phyloP scores from a whole-genome alignment of 1,139 yeast species.

The Sugiyamaella xylanicola region DNA sequence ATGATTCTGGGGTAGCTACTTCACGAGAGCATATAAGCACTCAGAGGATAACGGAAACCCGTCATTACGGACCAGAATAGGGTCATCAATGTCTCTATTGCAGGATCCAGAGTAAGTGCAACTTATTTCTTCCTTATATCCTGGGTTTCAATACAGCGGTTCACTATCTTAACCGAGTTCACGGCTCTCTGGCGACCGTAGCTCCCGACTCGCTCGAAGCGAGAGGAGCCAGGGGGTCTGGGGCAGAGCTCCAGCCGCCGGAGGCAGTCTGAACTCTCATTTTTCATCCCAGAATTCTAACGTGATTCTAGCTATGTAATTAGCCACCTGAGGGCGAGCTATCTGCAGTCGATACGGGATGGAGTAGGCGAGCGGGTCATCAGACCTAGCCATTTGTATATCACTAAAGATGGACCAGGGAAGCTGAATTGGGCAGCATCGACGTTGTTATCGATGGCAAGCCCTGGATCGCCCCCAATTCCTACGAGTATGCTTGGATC shows the following conservation, averaged over 20 bases:
- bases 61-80: neutral
- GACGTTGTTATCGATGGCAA: constrained; percentile 33
- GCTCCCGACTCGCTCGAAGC: constrained; percentile 7
- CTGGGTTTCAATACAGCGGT: neutral
- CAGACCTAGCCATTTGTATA: constrained; percentile 38
- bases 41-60: too few species aligned
- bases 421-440: constrained; percentile 36
- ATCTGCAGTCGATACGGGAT: constrained; percentile 39
- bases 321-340: constrained; percentile 39
- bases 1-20: neutral
- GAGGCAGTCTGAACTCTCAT: neutral
- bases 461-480: constrained; percentile 38
- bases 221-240: constrained; percentile 5
- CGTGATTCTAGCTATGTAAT: constrained; percentile 35
- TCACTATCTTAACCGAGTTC: too few species aligned
- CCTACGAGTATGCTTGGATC: constrained; percentile 26
- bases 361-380: constrained; percentile 41
- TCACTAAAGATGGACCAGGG: constrained; percentile 36
- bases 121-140: too few species aligned
- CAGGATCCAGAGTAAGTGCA: constrained; percentile 38
- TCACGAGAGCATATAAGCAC: too few species aligned
- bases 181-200: too few species aligned
- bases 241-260: constrained; percentile 5
- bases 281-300: constrained; percentile 1
- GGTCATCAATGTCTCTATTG: constrained; percentile 36